Evolutionary conservation across 306 rosid genomes (phyloP).

Genomic region (Quercus robur): DNA sequence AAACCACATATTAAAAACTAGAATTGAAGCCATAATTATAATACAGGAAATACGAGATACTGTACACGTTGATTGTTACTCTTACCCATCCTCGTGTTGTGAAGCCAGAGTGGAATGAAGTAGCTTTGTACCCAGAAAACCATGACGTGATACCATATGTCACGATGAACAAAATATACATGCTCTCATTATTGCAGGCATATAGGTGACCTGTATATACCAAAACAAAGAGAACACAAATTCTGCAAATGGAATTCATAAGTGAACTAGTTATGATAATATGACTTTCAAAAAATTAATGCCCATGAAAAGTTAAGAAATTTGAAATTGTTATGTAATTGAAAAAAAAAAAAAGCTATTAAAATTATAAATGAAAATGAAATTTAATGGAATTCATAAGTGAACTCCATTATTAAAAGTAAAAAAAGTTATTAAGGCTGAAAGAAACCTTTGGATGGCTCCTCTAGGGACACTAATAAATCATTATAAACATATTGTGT

Average conservation of each 20-base stretch:
- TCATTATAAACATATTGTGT: too few relatives aligned
- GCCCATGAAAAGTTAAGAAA: too few relatives aligned
- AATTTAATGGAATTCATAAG: too few relatives aligned
- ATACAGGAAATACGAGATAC: not conserved
- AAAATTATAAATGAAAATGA: too few relatives aligned
- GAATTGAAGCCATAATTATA: not conserved
- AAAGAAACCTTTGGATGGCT: too few relatives aligned
- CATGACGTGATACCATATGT: slow-evolving; percentile 2
- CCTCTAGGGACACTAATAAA: too few relatives aligned
- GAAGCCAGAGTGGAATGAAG: slow-evolving; percentile 11
- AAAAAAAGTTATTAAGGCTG: too few relatives aligned
- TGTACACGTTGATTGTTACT: not conserved
- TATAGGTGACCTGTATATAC: not conserved
- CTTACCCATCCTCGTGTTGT: slow-evolving; percentile 9
- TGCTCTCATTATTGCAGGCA: slow-evolving; percentile 3
- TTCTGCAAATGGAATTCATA: not conserved
- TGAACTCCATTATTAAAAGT: too few relatives aligned
- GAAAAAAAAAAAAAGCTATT: too few relatives aligned
- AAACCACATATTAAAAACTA: not conserved
- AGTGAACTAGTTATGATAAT: not conserved
- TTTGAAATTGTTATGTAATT: too few relatives aligned
- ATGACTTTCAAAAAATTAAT: too few relatives aligned
- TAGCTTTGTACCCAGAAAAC: slow-evolving; percentile 4
- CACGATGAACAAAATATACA: not conserved
- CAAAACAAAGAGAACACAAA: not conserved